Evolutionary conservation across 352 stramenopile genomes (phyloP).

Genomic region (Globisporangium irregulare): DNA sequence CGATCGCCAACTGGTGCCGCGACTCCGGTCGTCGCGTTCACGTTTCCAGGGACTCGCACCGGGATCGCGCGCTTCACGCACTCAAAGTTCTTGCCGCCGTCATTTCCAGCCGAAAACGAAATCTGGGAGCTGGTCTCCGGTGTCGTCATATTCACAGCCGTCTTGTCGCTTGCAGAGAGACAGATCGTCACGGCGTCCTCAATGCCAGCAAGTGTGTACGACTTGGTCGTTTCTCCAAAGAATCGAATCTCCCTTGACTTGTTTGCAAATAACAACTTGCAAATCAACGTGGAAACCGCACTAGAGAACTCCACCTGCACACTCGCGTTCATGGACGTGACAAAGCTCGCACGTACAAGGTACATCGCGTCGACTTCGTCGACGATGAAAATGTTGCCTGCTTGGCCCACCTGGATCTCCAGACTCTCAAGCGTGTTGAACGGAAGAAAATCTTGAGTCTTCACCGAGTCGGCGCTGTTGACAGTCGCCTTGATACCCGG

Average conservation of each 20-base stretch:
- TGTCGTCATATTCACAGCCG: not conserved
- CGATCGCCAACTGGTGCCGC: not conserved
- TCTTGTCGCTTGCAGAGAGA: not conserved
- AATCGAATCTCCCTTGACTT: not conserved
- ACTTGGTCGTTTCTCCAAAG: not conserved
- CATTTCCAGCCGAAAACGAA: not conserved
- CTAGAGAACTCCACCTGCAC: not conserved
- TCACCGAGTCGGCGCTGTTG: not conserved
- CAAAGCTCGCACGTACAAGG: not conserved
- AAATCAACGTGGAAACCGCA: not conserved
- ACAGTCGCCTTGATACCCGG: not conserved
- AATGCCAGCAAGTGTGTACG: not conserved
- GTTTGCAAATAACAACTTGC: not conserved
- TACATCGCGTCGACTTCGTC: not conserved
- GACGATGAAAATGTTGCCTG: not conserved
- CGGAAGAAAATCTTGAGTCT: not conserved
- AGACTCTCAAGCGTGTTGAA: not conserved
- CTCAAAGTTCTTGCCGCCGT: not conserved
- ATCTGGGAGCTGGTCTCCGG: not conserved
- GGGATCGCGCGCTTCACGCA: not conserved
- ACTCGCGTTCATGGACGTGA: not conserved
- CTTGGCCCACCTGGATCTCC: not conserved
- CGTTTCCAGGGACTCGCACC: not conserved
- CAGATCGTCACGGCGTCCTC: not conserved
- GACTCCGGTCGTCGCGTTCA: slow-evolving; percentile 9